A percentile compares a stretch with the other conserved stretches of the same genome.
Conservation (phyloP, 257 asterid genomes). For the Lantana camara region DNA sequence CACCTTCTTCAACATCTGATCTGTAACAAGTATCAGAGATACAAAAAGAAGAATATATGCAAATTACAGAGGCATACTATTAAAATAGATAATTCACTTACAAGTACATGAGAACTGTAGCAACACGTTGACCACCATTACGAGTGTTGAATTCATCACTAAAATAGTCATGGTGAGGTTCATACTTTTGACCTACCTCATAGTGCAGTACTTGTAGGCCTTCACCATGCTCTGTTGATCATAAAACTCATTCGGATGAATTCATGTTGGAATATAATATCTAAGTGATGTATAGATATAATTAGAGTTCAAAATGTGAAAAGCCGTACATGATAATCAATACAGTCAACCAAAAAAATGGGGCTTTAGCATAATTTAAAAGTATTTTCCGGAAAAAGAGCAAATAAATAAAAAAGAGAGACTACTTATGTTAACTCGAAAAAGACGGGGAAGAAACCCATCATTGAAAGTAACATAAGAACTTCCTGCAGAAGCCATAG, state of each 20-base stretch:
- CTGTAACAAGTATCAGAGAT: constrained; percentile 52
- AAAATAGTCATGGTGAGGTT: constrained; percentile 95
- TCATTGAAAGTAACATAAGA: too few relatives aligned
- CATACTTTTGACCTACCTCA: constrained; percentile 96
- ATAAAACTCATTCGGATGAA: constrained; percentile 24
- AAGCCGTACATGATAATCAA: too few relatives aligned
- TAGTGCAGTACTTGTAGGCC: constrained; percentile 97
- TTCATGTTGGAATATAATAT: neutral
- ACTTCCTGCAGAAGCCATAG: too few relatives aligned
- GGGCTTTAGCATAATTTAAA: too few relatives aligned
- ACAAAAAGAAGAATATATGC: constrained; percentile 6
- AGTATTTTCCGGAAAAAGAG: too few relatives aligned
- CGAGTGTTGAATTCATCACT: constrained; percentile 75
- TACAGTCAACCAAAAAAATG: too few relatives aligned
- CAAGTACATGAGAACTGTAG: constrained; percentile 96
- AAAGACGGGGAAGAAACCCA: too few relatives aligned
- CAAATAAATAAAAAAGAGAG: too few relatives aligned
- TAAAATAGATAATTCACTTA: constrained; percentile 46
- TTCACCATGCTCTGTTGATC: constrained; percentile 83
- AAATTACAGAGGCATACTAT: neutral
- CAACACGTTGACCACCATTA: constrained; percentile 97
- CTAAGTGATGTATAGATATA: too few relatives aligned
- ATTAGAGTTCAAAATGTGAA: too few relatives aligned
- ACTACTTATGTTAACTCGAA: too few relatives aligned
- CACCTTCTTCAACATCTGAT: constrained; percentile 99